A percentile compares a stretch with the other conserved stretches of the same genome.
phyloP scores from a whole-genome alignment of 2,329 filamentous ascomycete species.

The Akanthomyces uredinophilus region DNA sequence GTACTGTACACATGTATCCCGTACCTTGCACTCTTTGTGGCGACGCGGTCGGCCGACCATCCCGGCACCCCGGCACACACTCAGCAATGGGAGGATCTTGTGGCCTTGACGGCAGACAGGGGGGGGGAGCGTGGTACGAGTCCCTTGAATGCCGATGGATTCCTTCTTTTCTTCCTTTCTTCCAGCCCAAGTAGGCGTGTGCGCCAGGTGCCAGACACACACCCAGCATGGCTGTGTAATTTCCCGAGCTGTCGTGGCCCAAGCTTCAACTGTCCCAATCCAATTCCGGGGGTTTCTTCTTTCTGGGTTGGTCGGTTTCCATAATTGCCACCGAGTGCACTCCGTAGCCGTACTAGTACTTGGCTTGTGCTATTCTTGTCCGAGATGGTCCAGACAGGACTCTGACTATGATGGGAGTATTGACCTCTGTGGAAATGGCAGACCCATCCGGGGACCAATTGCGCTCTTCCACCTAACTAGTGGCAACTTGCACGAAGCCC shows the following conservation, averaged over 20 bases:
- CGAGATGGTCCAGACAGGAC: neutral
- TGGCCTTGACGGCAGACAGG: too few species aligned
- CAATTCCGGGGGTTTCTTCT: neutral
- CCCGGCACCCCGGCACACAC: neutral
- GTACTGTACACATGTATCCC: too few species aligned
- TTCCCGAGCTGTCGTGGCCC: constrained; percentile 2
- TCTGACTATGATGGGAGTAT: neutral
- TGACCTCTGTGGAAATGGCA: neutral
- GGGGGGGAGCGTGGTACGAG: neutral
- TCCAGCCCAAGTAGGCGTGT: neutral
- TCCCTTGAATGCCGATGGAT: constrained; percentile 2
- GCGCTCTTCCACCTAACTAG: neutral
- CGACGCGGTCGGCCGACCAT: neutral
- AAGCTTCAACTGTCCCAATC: neutral
- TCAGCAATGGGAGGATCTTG: neutral
- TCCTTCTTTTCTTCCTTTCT: neutral
- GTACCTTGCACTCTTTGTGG: too few species aligned
- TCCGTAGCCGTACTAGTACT: too few species aligned
- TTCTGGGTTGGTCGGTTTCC: neutral
- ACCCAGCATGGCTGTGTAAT: neutral
- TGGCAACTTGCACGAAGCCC: neutral
- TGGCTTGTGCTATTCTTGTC: neutral
- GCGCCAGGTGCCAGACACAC: neutral
- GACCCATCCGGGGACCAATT: neutral
- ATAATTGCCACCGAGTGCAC: neutral